Evolutionary conservation across 345 rosid genomes (phyloP), one percentile per base, ranked within the genome.

Genomic region (Boechera stricta): DNA sequence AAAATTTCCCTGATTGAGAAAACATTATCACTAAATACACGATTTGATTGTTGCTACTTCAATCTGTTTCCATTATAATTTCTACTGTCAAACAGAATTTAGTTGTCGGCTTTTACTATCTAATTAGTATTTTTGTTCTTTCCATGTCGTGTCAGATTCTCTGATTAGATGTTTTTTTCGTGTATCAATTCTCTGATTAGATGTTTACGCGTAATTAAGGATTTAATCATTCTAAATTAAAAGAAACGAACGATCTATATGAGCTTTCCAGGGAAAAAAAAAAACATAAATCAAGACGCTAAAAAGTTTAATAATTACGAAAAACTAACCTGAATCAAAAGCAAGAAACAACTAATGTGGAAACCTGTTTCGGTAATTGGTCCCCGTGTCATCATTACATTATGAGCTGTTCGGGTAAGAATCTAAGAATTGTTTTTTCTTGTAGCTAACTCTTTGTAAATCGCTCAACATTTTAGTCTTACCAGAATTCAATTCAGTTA

Each of bases 311-410:
- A 32, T 15, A 41, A 28, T 28, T 10, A 42, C 29, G 10, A n/a
- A 52, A 32, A 44, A 67, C 61, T 26, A 70, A 56, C 68, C 62
- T 55, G 24, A 32, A 35, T 36, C 61, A 71, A 71, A 71, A 71
- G 51, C 60, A 71, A 71, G 58, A 65, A 57, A 64, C 45, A 24
- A 58, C 57, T 51, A 39, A 67, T 51, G 63, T 67, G 74, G 49
- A 32, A 38, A 44, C 66, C 31, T 45, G 1, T 44, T 28, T 28
- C 0, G 2, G 2, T 28, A 2, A 85, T 79, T 87, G 89, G 92
- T 83, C 86, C 91, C 89, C 81, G 85, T 91, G 87, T 85, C 82
- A 56, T 69, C 84, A 84, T 81, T 57, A 49, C 65, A 11, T 13
- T 21, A 49, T 42, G 45, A 70, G 52, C 72, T 55, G 52, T 49